Evolutionary conservation across 495 filamentous ascomycete genomes (phyloP), one percentile per base, ranked within the genome.

Genomic region (Podospora didyma): DNA sequence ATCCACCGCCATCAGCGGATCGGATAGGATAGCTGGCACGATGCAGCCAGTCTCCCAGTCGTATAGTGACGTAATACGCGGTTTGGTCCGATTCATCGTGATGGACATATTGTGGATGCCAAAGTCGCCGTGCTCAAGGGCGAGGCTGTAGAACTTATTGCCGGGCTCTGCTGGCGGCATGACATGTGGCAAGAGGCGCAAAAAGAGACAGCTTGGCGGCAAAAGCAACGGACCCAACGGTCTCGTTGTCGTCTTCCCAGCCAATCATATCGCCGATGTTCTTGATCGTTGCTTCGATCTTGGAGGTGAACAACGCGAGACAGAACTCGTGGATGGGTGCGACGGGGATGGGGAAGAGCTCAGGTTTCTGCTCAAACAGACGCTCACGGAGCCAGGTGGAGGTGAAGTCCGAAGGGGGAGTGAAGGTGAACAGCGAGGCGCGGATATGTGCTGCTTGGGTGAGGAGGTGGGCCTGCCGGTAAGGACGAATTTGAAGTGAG

Each of bases 91-190:
- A 63, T 66, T 65, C 47, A 57, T 57, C 47, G 56, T 62, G 45
- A 70, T 63, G 6, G 62, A 62, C 61, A 71, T 69, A 51, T 71
- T 71, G 45, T 69, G 58, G 39, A 70, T 64, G 21, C 63, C 68
- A 37, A 69, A 72, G 58, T 72, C 68, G 56, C 68, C 64, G 53
- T 70, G 62, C n/a, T 72, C 67, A 54, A 72, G 56, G 52, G 70
- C 67, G 24, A 69, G 54, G 53, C 62, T 67, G 56, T 71, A 70
- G 35, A 71, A 46, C 45, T 24, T 5, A 7, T 47, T 19, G 49
- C 49, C 53, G 12, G 7, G 9, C 35, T 7, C 35, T 39, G 19
- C 46, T 19, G 45, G 3, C 54, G 61, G 66, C 24, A 69, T 56
- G 22, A 71, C 66, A 46, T 69, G 41, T 28, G 62, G 65, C 45